Conservation (phyloP, 805 yeast genomes). For the Saturnispora saitoi region DNA sequence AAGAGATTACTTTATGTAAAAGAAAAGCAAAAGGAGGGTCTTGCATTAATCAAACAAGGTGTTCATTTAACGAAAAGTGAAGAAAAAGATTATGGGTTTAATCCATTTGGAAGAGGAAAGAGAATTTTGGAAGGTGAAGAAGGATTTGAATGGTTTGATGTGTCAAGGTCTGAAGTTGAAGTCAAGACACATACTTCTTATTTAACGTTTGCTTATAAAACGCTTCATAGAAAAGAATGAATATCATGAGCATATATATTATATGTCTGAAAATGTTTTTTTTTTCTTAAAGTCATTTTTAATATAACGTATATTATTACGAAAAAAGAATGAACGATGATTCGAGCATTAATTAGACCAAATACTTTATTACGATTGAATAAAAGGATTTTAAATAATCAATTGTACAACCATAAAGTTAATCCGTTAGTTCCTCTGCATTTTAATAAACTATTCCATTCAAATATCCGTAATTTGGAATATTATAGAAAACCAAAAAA, state of each 20-base stretch:
- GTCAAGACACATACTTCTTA: slow-evolving; percentile 91
- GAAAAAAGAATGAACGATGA: not conserved
- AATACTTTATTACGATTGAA: not conserved
- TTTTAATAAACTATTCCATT: not conserved
- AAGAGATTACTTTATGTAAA: slow-evolving; percentile 74
- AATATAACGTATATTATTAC: no score
- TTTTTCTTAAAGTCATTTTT: not conserved
- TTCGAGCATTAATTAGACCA: not conserved
- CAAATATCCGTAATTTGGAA: not conserved
- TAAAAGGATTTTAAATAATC: not conserved
- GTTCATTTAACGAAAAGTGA: slow-evolving; percentile 12
- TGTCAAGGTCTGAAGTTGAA: slow-evolving; percentile 78
- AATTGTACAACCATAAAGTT: not conserved
- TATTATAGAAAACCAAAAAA: slow-evolving; percentile 21
- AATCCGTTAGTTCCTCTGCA: not conserved
- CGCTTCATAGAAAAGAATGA: slow-evolving; percentile 5
- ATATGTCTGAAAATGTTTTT: not conserved
- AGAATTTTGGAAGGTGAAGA: slow-evolving; percentile 84
- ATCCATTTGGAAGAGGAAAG: slow-evolving; percentile 89
- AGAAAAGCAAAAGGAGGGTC: slow-evolving; percentile 56
- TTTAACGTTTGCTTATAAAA: slow-evolving; percentile 71
- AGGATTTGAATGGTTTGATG: slow-evolving; percentile 69
- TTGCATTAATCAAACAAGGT: slow-evolving; percentile 34
- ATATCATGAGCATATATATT: not conserved
- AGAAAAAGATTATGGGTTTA: slow-evolving; percentile 45